A percentile compares a stretch with the other conserved stretches of the same genome.
phyloP scores from a whole-genome alignment of 2,329 filamentous ascomycete species.

The Neophaeococcomyces aloes region DNA sequence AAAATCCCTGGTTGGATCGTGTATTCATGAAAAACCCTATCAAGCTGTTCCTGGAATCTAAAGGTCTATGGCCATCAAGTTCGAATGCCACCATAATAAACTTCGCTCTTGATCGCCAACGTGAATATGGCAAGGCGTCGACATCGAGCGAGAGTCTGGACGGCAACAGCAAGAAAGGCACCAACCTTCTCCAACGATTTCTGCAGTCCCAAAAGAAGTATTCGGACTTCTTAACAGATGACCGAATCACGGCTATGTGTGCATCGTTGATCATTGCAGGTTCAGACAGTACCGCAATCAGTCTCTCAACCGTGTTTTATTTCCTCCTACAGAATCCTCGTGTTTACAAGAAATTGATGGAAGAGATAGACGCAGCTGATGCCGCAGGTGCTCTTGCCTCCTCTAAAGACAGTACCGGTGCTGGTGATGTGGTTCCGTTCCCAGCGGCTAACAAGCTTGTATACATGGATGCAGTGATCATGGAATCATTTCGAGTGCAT shows the following conservation, averaged over 20 bases:
- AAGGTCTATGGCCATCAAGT: slow-evolving; percentile 2
- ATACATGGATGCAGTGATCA: slow-evolving; percentile 67
- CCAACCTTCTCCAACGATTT: slow-evolving; percentile 3
- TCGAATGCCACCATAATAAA: not conserved
- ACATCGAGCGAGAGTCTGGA: too few relatives aligned
- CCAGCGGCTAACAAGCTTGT: slow-evolving; percentile 35
- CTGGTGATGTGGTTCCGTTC: too few relatives aligned
- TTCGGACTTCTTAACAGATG: not conserved
- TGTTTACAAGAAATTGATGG: slow-evolving; percentile 1
- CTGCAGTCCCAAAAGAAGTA: not conserved
- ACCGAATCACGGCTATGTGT: not conserved
- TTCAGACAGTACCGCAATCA: slow-evolving; percentile 10
- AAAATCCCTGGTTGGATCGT: too few relatives aligned
- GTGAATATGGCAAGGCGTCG: too few relatives aligned
- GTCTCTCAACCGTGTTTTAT: slow-evolving; percentile 8
- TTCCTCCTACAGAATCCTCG: slow-evolving; percentile 10
- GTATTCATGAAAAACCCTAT: too few relatives aligned
- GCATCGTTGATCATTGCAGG: slow-evolving; percentile 5
- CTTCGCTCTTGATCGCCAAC: not conserved
- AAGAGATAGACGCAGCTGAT: slow-evolving; percentile 16
- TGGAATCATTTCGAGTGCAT: slow-evolving; percentile 67
- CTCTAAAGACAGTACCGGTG: too few relatives aligned
- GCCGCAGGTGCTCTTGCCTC: slow-evolving; percentile 1
- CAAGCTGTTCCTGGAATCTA: too few relatives aligned
- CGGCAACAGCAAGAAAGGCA: not conserved